Evolutionary conservation across 176 grass and related monocot genomes (phyloP).

Genomic region (Oryza meyeriana): DNA sequence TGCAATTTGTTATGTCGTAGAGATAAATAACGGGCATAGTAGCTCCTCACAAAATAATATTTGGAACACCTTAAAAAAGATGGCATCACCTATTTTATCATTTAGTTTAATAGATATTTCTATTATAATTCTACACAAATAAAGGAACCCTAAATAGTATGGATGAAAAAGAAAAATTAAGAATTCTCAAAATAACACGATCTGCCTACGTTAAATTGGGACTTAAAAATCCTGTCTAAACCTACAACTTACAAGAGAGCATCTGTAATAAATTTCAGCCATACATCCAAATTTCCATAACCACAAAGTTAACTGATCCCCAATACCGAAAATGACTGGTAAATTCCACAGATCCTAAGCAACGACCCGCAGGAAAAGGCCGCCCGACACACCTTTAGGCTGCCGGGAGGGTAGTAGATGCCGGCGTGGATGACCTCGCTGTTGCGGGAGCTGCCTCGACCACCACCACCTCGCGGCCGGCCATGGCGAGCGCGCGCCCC

Average conservation of each 20-base stretch:
- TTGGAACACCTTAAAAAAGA: too few species aligned
- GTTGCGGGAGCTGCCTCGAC: constrained; percentile 94
- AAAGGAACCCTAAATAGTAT: too few species aligned
- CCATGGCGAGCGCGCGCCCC: constrained; percentile 70
- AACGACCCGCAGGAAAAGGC: background rate
- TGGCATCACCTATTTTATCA: too few species aligned
- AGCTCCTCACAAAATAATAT: too few species aligned
- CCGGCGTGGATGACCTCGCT: constrained; percentile 97
- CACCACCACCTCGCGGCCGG: constrained; percentile 77
- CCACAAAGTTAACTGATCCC: background rate
- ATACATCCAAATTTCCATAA: background rate
- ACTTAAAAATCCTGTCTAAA: background rate
- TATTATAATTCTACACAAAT: too few species aligned
- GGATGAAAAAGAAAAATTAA: too few species aligned
- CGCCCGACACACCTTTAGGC: constrained; percentile 55
- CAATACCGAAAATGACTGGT: too few species aligned
- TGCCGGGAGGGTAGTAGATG: constrained; percentile 80
- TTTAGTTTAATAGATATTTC: too few species aligned
- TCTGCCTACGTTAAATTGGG: too few species aligned
- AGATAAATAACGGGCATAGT: too few species aligned
- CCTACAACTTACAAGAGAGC: background rate
- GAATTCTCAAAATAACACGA: too few species aligned
- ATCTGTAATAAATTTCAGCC: background rate
- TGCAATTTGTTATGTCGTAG: too few species aligned
- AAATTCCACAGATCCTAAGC: background rate